Evolutionary conservation across 2,329 filamentous ascomycete genomes (phyloP).

Genomic region (Pseudodiploospora longispora): DNA sequence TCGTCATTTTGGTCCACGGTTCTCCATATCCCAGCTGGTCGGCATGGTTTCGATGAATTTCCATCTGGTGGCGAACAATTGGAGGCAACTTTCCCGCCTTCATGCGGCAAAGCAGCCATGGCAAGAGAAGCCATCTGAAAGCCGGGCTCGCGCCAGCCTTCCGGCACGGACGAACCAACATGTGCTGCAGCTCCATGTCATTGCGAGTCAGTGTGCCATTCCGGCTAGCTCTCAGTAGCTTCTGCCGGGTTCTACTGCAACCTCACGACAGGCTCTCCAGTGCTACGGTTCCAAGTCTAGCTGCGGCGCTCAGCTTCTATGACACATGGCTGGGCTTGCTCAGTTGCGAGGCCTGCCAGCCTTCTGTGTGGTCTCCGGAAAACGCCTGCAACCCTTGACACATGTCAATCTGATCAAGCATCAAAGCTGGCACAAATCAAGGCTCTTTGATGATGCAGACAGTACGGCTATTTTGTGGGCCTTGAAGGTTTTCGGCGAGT

Average conservation of each 20-base stretch:
- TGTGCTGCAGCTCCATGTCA: too few species aligned
- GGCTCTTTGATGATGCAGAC: background rate
- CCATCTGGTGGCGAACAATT: too few species aligned
- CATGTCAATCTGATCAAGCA: constrained; percentile 1
- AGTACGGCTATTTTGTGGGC: constrained; percentile 6
- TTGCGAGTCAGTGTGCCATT: background rate
- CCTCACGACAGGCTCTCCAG: background rate
- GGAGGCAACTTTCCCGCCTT: too few species aligned
- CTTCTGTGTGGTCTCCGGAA: background rate
- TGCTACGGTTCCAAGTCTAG: background rate
- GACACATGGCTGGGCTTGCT: background rate
- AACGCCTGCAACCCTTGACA: constrained; percentile 2
- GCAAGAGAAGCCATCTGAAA: too few species aligned
- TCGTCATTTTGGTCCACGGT: too few species aligned
- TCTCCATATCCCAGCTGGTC: too few species aligned
- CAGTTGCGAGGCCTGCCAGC: too few species aligned
- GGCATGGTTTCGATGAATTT: too few species aligned
- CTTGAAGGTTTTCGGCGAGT: too few species aligned
- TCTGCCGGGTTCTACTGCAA: background rate
- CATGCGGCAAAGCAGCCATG: too few species aligned
- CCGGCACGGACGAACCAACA: too few species aligned
- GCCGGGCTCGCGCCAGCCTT: too few species aligned
- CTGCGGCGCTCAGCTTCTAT: background rate
- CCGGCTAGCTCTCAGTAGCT: constrained; percentile 1
- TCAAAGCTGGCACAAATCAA: background rate